Base-by-base conservation (phyloP, 768 basidiomycete genomes). In the Stropharia rugosoannulata region DNA sequence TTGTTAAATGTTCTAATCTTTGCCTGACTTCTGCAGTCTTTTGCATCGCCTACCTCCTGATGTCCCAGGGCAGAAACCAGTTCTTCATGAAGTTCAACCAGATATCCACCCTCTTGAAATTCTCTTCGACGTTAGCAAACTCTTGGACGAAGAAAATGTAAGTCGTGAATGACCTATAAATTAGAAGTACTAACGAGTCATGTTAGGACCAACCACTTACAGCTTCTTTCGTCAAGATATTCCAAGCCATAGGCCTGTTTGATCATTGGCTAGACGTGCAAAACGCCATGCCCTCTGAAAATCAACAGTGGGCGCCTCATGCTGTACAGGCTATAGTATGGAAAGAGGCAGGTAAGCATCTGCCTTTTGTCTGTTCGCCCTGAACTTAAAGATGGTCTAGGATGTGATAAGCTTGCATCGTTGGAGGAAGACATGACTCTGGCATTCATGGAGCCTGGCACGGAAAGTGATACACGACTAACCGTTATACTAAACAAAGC, bases 81-180 rank as follows among this genome's bases (percentile, higher is more conserved):
- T 75, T 44, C 66, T 92, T 22, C 89, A 90, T 62, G 85, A 89
- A 69, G 80, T 91, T 10, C 89, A 93, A 63, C 81, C 86, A 4
- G 82, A 89, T 62, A 74, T 90, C 37, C 85, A 91, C 59, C 89
- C 90, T 12, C 74, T 85, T 4, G 91, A 93, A 66, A 76, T 92
- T 38, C 76, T 93, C 40, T 86, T 80, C 63, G 92, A 93, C 65
- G 83, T 89, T 11, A 79, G 80, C 64, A 93, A 93, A 67, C 77
- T 93, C n/a, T 69, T 91, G 51, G 80, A 84, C 40, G 81, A 87
- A 9, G 71, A 79, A 64, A 81, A 83, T 66, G 89, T 89, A 65
- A 19, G 49, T 55, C 48, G 4, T 15, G 42, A 16, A 15, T 50
- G 46, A 15, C 42, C 35, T 4, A 43, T 22, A 43, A 40, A 16